Evolutionary conservation across 2,329 filamentous ascomycete genomes (phyloP), one percentile per base, ranked within the genome.

Genomic region (Pezicula neosporulosa): DNA sequence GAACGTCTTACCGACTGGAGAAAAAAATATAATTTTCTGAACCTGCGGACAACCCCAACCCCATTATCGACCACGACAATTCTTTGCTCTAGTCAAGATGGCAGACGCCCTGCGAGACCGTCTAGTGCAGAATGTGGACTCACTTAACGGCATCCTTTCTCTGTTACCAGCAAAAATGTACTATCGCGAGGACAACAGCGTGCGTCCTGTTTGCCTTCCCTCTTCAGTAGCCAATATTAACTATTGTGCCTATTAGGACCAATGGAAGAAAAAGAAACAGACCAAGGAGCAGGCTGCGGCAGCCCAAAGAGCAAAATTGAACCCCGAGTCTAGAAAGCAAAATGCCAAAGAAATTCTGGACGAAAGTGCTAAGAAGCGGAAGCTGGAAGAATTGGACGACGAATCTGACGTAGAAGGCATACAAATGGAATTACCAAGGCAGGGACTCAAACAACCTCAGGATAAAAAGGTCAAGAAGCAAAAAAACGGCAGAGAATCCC

Each of bases 221-320:
- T 35, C 30, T 36, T 44, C 30, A 27, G 15, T 16, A 44, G 33
- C n/a, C 15, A 28, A 30, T 36, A 27, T 38, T 27, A 19, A 47
- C 38, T 50, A 50, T 54, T 62, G 24, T 33, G 28, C 43, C 49
- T 47, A 59, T 56, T 65, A 96, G 90, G 88, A 94, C 63, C 90
- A 97, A 85, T 96, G 91, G 90, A 85, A 86, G 69, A 87, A 87
- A 66, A 96, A 94, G 74, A 97, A 97, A 76, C 92, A 97, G 73
- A 93, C 90, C 47, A 96, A 96, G 68, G 88, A 90, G 69, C 82
- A 96, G 70, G 89, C 89, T 53, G 83, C 84, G 56, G 85, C 87
- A 60, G 89, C 90, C 50, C 91, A 91, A 73, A 82, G 86, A 66
- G 90, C 88, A 54, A 97, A 97, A 73, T 80, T 97, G 38, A 90